Base-by-base conservation (phyloP, 371 early-diverging fungal species). In the Mucor sp. region DNA sequence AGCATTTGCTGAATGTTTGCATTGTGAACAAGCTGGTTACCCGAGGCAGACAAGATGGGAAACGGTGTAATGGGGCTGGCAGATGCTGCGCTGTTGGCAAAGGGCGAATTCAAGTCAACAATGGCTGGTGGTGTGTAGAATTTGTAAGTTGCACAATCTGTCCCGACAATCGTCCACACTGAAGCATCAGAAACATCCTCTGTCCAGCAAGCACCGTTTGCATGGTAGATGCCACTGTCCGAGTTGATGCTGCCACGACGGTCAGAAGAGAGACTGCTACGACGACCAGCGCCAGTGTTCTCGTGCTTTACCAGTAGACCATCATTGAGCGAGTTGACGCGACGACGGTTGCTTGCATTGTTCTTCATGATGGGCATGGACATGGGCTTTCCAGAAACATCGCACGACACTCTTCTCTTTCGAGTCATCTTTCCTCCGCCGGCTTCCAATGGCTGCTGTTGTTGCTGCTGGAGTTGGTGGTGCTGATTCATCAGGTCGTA, bases 81-180 rank as follows among this genome's bases (percentile, higher is more conserved):
- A 27, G 12, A 15, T 3, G 33, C 25, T n/a, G 23, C 55, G 14
- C 8, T 60, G 9, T 9, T 12, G 15, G 48, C 9, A 30, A 67
- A 60, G 0, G 72, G 68, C 2, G 67, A 59, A 25, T 56, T 64
- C 39, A 65, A 39, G 15, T 60, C 57, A 14, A 47, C 33, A 3
- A 59, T 55, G 7, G 65, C 21, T 14, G 67, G 59, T 14, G 90
- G 88, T 17, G 87, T 85, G 75, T 83, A 88, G 62, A 93, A 91
- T 64, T 87, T 87, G 67, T 91, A 93, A 27, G 83, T 87, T 11
- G 90, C 89, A 55, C 88, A 91, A 65, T 92, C 89, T 0, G 94
- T 93, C 48, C 94, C 93, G 14, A 94, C 94, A 71, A 94, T 91
- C 5, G 95, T 95, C 95, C 95, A 95, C 1, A 95, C 92, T 0